Base-by-base conservation (phyloP, 306 rosid genomes). In the Vigna reflexopilosa region DNA sequence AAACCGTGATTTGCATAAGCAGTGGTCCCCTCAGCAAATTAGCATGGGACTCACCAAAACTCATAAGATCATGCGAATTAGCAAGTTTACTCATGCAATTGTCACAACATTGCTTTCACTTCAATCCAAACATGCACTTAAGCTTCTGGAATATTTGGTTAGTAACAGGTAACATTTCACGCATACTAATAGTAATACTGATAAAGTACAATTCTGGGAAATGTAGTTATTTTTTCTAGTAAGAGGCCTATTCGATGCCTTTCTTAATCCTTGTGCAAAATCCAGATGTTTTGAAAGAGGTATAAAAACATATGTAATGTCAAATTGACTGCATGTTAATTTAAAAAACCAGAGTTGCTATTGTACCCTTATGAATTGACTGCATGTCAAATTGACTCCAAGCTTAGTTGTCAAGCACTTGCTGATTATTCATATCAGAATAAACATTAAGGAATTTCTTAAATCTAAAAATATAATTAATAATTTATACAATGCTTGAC, bases 271-370 rank as follows among this genome's bases (percentile, higher is more conserved):
- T 76, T 38, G 40, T 5, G 65, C 55, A 15, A 54, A 77, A 66
- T 52, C 20, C 74, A 22, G 26, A 26, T 58, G 50, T 50, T 62
- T 62, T 64, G 44, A 49, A 65, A 0, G 30, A 32, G 10, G 24
- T 32, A 49, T 64, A 56, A 56, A 38, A 76, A 64, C 64, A 63
- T 28, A 7, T 14, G 52, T 34, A 57, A 59, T 50, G 50, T 79
- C 65, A 40, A 30, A 36, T 20, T 30, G 30, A 38, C 42, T 50
- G 28, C 70, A 48, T 52, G 17, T 50, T 69, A 62, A 78, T 32
- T 48, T 32, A 78, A 30, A 28, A 51, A 67, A 36, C 54, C 67
- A 16, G 32, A 49, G 54, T 64, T 63, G 40, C 28, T 59, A 45
- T 47, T 49, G 36, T 48, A 66, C 54, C 52, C 52, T 38, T 40